A percentile compares a stretch with the other conserved stretches of the same genome.
Evolutionary conservation across 2,329 filamentous ascomycete species (phyloP).

Genomic region (Ceratocystis lukuohia): DNA sequence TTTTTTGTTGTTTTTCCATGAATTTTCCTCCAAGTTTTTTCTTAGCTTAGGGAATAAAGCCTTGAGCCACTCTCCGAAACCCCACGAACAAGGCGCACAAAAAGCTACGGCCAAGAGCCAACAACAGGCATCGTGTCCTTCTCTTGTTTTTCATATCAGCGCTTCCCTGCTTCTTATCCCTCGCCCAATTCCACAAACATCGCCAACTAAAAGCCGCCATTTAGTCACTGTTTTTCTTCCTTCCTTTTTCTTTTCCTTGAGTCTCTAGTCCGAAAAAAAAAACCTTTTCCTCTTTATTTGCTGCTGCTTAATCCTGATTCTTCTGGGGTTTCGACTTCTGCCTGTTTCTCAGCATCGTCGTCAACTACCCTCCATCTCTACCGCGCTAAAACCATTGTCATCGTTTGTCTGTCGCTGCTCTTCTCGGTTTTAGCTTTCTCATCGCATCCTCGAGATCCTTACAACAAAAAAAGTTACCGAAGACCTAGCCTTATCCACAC

Average conservation of each 20-base stretch:
- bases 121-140: constrained; percentile 19
- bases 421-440: not conserved
- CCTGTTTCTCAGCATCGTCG: no score
- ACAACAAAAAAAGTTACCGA: not conserved
- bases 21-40: not conserved
- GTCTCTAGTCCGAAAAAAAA: not conserved
- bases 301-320: not conserved
- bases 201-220: constrained; percentile 3
- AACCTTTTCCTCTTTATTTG: not conserved
- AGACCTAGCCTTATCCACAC: not conserved
- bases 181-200: not conserved
- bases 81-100: constrained; percentile 13
- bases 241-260: constrained; percentile 5
- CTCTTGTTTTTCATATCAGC: constrained; percentile 12
- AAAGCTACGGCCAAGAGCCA: not conserved
- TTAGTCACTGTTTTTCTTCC: constrained; percentile 1
- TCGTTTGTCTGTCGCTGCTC: no score
- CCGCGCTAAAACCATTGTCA: not conserved
- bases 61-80: constrained; percentile 12
- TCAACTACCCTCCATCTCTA: not conserved
- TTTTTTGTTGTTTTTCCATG: not conserved
- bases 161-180: not conserved
- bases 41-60: not conserved
- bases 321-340: no score
- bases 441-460: not conserved